Evolutionary conservation across 495 filamentous ascomycete genomes (phyloP), one percentile per base, ranked within the genome.

Genomic region (Daldinia vernicosa): DNA sequence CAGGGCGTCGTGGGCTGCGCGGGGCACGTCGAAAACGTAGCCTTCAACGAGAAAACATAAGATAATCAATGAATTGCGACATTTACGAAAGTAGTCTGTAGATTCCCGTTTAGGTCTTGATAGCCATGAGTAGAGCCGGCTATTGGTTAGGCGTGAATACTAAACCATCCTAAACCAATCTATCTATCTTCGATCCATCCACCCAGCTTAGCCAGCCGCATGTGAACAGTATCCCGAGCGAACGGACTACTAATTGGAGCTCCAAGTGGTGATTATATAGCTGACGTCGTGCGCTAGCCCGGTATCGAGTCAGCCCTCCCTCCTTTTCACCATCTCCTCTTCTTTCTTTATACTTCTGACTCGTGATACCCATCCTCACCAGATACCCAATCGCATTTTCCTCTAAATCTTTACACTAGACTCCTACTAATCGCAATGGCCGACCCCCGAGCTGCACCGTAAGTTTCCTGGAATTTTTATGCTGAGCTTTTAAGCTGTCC

Each of bases 381-480:
- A 6, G 24, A 40, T 32, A 57, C 33, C 26, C 14, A 52, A 15
- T 58, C 22, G 12, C 26, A 28, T 54, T 17, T 15, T 7, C 37
- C 43, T 60, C 5, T 39, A 39, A 40, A 30, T 14, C 27, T 12
- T 58, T 37, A 50, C 35, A 39, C 30, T 15, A 14, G 32, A 56
- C 40, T 52, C 27, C 24, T 32, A 59, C 43, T n/a, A 65, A 54
- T 39, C 50, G 35, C 64, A 53, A 77, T 77, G 75, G 69, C 75
- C 27, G 75, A 75, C 47, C 27, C 63, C 35, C 65, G 75, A 63
- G 63, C 75, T 59, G 69, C 54, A 15, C 75, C 75, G 75, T 77
- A 51, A 73, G 75, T 71, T 1, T 37, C 40, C 53, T 51, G 3
- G n/a, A 2, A 19, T 52, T 22, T 56, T 2, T 56, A 19, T 35